These are phyloP conservation scores for Sporothrix pseudoabietina DNA, from an alignment of 2,329 filamentous ascomycete genomes.

Conservation along the genomic window DNA sequence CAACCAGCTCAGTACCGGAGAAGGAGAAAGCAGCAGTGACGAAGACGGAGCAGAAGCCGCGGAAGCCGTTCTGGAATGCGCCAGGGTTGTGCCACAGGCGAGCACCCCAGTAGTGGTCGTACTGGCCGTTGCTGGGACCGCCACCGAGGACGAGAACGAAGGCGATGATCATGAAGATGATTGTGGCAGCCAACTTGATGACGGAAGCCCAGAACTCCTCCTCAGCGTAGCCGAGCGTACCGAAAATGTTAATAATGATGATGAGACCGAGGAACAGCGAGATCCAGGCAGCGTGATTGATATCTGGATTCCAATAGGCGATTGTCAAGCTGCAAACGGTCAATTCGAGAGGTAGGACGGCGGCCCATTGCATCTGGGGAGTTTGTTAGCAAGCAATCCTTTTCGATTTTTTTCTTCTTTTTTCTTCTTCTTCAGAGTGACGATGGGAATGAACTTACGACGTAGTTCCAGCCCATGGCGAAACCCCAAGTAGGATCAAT, in stretches of 20 bases:
- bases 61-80: constrained; percentile 71
- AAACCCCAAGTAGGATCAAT: constrained; percentile 60
- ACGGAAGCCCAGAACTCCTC: constrained; percentile 63
- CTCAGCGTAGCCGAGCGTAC: constrained; percentile 57
- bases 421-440: too few species aligned
- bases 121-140: constrained; percentile 54
- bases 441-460: constrained; percentile 32
- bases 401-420: too few species aligned
- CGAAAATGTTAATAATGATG: constrained; percentile 58
- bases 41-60: constrained; percentile 71
- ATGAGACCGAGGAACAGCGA: constrained; percentile 57
- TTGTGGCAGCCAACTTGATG: constrained; percentile 59
- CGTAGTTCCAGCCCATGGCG: constrained; percentile 56
- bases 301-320: constrained; percentile 51
- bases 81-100: constrained; percentile 55
- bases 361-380: constrained; percentile 48
- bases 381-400: background rate
- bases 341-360: constrained; percentile 52
- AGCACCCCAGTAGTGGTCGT: constrained; percentile 53
- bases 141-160: constrained; percentile 63
- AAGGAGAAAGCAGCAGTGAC: constrained; percentile 75
- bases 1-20: constrained; percentile 73
- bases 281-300: constrained; percentile 56
- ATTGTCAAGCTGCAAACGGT: constrained; percentile 54
- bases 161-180: constrained; percentile 66